Percentiles rank a stretch among this genome's conserved stretches.
phyloP scores from a whole-genome alignment of 306 rosid genomes.

The Lathyrus tuberosus region DNA sequence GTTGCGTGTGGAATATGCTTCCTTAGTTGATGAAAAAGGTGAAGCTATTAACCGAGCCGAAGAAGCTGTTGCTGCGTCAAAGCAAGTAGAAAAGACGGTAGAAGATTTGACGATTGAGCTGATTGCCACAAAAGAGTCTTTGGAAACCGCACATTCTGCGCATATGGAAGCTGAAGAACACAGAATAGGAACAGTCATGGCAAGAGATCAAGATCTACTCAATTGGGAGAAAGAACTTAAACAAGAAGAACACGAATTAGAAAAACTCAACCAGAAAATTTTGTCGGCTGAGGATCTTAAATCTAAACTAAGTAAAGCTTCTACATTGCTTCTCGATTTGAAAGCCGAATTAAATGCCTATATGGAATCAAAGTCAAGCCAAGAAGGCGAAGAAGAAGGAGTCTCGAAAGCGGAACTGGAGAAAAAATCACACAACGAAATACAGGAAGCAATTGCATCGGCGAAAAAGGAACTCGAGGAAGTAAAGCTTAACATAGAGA shows the following conservation, averaged over 20 bases:
- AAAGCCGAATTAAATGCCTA: slow-evolving; percentile 79
- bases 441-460: slow-evolving; percentile 79
- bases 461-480: slow-evolving; percentile 83
- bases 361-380: slow-evolving; percentile 66
- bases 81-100: slow-evolving; percentile 83
- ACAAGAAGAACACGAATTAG: slow-evolving; percentile 72
- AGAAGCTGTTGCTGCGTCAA: slow-evolving; percentile 70
- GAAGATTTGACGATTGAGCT: slow-evolving; percentile 93
- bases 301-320: slow-evolving; percentile 64
- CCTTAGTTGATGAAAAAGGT: slow-evolving; percentile 69
- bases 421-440: slow-evolving; percentile 57
- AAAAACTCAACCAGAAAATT: slow-evolving; percentile 70
- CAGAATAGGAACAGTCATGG: slow-evolving; percentile 88
- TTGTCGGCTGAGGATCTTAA: slow-evolving; percentile 70
- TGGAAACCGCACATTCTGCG: slow-evolving; percentile 87
- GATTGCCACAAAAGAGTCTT: slow-evolving; percentile 74
- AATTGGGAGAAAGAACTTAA: slow-evolving; percentile 84
- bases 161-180: slow-evolving; percentile 97
- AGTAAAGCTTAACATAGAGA: slow-evolving; percentile 77
- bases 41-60: slow-evolving; percentile 68
- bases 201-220: slow-evolving; percentile 86
- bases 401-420: slow-evolving; percentile 46
- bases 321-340: slow-evolving; percentile 64
- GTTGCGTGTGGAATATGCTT: slow-evolving; percentile 67
- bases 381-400: slow-evolving; percentile 49